These are phyloP conservation scores for Dryadomyces quercus-mongolicae DNA, from an alignment of 2,329 filamentous ascomycete genomes.

Conservation along the genomic window DNA sequence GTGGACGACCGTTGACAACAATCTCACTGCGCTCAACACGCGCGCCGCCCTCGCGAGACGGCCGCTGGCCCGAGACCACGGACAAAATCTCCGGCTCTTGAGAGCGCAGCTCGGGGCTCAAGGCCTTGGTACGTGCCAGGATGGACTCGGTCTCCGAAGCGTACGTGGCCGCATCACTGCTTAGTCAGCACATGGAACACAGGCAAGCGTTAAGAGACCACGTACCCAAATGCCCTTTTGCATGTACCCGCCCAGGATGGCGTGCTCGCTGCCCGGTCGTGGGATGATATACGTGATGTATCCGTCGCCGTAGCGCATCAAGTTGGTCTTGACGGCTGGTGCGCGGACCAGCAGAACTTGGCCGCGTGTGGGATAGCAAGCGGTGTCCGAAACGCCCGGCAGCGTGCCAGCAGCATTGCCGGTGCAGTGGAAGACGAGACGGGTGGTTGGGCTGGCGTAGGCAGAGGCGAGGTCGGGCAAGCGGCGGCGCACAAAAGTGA, in stretches of 20 bases:
- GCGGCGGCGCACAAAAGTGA: constrained; percentile 19
- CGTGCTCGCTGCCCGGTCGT: constrained; percentile 22
- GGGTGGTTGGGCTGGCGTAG: constrained; percentile 16
- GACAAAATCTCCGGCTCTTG: constrained; percentile 19
- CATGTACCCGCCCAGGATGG: constrained; percentile 27
- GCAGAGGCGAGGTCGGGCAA: constrained; percentile 17
- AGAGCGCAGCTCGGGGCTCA: constrained; percentile 18
- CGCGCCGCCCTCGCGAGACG: constrained; percentile 26
- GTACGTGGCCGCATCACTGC: constrained; percentile 21
- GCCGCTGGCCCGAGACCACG: constrained; percentile 20
- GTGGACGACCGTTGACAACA: constrained; percentile 13
- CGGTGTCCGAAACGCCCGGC: constrained; percentile 22
- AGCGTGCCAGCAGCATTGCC: constrained; percentile 19
- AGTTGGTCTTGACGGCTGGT: constrained; percentile 20
- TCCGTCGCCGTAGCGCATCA: constrained; percentile 26
- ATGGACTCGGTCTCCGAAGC: constrained; percentile 25
- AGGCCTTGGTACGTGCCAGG: constrained; percentile 19
- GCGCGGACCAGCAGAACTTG: constrained; percentile 25
- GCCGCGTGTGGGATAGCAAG: constrained; percentile 28
- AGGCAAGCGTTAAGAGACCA: too few relatives aligned
- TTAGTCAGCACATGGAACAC: neutral
- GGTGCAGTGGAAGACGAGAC: constrained; percentile 13
- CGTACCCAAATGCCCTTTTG: constrained; percentile 17
- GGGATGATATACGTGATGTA: constrained; percentile 30
- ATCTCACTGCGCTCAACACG: constrained; percentile 24